Conservation (phyloP, 257 asterid genomes). For the Schizonepeta tenuifolia region DNA sequence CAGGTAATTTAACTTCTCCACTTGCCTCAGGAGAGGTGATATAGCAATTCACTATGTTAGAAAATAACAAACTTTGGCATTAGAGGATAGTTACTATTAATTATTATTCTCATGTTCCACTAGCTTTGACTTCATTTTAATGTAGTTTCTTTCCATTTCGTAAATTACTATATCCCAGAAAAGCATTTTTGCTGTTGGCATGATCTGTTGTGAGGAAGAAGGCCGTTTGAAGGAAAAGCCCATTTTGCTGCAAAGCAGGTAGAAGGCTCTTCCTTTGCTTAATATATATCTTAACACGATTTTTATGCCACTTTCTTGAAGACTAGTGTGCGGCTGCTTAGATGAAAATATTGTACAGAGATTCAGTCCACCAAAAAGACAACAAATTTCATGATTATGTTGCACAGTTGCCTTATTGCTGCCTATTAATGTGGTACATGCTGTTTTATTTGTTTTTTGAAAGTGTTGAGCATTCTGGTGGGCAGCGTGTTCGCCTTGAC, state of each 20-base stretch:
- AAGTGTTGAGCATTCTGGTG: slow-evolving; percentile 98
- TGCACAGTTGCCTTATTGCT: slow-evolving; percentile 4
- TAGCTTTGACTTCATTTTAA: slow-evolving; percentile 24
- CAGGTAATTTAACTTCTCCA: slow-evolving; percentile 57
- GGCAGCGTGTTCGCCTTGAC: slow-evolving; percentile 96
- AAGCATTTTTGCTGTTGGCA: slow-evolving; percentile 90
- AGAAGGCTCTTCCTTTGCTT: slow-evolving; percentile 14
- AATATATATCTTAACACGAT: slow-evolving; percentile 10
- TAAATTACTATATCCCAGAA: slow-evolving; percentile 50
- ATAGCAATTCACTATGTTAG: neutral
- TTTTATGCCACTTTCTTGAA: slow-evolving; percentile 22
- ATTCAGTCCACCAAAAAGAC: slow-evolving; percentile 5
- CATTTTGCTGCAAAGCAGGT: slow-evolving; percentile 93
- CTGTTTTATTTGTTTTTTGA: slow-evolving; percentile 28
- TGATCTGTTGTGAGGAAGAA: slow-evolving; percentile 97
- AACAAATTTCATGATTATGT: slow-evolving; percentile 8
- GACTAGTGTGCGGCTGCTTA: slow-evolving; percentile 8
- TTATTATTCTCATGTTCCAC: slow-evolving; percentile 24
- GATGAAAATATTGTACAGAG: slow-evolving; percentile 7
- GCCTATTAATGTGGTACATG: slow-evolving; percentile 4
- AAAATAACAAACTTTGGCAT: slow-evolving; percentile 13
- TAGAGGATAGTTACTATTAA: slow-evolving; percentile 16
- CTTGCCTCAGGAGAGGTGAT: slow-evolving; percentile 8
- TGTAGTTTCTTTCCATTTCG: slow-evolving; percentile 29
- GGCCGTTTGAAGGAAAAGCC: slow-evolving; percentile 97